Evolutionary conservation across 1,139 yeast genomes (phyloP), one percentile per base, ranked within the genome.

Genomic region (Arxiozyma slooffiae): DNA sequence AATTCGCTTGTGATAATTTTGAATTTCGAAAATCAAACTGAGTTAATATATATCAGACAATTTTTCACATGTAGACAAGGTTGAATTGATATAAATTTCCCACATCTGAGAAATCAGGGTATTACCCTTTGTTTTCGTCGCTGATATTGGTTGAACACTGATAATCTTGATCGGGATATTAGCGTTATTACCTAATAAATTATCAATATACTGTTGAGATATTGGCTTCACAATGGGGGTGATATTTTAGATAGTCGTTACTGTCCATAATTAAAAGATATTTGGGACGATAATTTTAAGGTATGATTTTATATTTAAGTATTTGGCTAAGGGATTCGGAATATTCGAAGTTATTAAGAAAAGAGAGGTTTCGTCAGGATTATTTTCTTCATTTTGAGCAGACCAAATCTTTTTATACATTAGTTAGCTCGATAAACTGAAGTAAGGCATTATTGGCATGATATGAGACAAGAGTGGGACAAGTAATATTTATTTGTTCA

Each of bases 61-160:
- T 36, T 58, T 63, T 1, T 53, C 51, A 16, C 67, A 63, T 40
- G 56, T 55, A 7, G 55, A 48, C 17, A 67, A 50, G 3, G 70
- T 67, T 14, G 55, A 58, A 46, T 62, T 60, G 17, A 65, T 46
- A 51, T 63, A 63, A 7, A 50, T 53, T 20, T 60, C 58, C 22
- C 66, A 50, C 1, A 62, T 58, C 14, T 50, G 46, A 5, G 57
- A 46, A 18, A 62, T 55, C 11, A 67, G 48, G 14, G 58, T 45
- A 34, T 45, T 45, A 44, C 57, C 57, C 26, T 57, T 50, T 4
- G 47, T 38, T n/a, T 45, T 36, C 1, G 43, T 34, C 9, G 48
- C 40, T 17, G 55, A 45, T 7, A 50, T 55, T 2, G 60, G 55
- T 4, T 59, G 53, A 5, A 63, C 56, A n/a, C 54, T 53, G 16